These are phyloP conservation scores for Pulveroboletus sp. DNA, from an alignment of 768 basidiomycete genomes.

Conservation along the genomic window DNA sequence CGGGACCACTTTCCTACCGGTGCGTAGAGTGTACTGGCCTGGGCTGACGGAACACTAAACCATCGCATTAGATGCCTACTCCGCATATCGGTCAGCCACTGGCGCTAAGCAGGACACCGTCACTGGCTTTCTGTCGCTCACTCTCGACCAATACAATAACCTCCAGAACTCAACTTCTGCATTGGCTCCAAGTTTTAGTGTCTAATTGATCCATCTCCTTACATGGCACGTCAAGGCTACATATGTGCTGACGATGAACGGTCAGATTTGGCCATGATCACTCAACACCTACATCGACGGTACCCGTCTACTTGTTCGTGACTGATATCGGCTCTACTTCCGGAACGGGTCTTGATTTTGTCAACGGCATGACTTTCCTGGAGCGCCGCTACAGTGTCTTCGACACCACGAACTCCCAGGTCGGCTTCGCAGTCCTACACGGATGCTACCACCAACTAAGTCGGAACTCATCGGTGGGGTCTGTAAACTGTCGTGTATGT, in stretches of 20 bases:
- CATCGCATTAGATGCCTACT: constrained; percentile 33
- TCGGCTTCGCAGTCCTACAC: constrained; percentile 29
- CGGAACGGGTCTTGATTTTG: constrained; percentile 53
- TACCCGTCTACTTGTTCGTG: constrained; percentile 37
- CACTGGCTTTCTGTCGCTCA: constrained; percentile 54
- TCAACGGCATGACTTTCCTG: constrained; percentile 51
- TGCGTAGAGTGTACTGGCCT: constrained; percentile 9
- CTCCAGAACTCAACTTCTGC: constrained; percentile 56
- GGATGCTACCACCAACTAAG: constrained; percentile 27
- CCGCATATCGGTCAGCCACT: constrained; percentile 40
- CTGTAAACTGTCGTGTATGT: neutral
- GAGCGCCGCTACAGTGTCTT: constrained; percentile 60
- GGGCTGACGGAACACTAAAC: neutral
- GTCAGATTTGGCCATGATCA: no score
- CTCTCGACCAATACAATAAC: constrained; percentile 43
- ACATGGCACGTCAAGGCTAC: neutral
- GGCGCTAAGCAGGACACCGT: constrained; percentile 32
- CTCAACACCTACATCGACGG: constrained; percentile 39
- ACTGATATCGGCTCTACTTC: constrained; percentile 36
- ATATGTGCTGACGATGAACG: no score
- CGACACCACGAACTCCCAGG: constrained; percentile 50
- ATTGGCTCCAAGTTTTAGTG: constrained; percentile 36
- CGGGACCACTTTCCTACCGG: constrained; percentile 49
- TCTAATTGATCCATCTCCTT: neutral
- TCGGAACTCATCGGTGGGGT: neutral